Evolutionary conservation across 495 filamentous ascomycete genomes (phyloP), one percentile per base, ranked within the genome.

Genomic region (Penicillium samsonianum): DNA sequence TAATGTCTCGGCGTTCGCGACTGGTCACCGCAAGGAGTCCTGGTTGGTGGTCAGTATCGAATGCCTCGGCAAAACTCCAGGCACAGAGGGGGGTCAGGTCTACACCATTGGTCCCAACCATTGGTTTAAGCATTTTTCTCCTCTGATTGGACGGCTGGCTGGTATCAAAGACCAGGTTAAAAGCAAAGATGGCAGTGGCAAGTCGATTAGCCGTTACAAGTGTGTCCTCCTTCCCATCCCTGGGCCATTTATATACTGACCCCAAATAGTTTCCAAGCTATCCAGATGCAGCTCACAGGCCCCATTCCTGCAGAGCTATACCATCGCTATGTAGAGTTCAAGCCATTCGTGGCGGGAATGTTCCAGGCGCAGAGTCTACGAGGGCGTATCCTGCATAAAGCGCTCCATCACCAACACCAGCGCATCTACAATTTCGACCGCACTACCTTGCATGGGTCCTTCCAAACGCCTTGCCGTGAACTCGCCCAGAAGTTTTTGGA

Each of bases 271-370:
- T 98, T 98, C 74, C 91, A 96, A 81, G 91, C 93, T 37, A 94
- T 92, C 68, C 87, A 96, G 60, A 85, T 98, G 44, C 93, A 97
- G 59, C 81, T 98, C 28, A 76, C 80, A 22, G 93, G 93, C 0
- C 93, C 93, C 0, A 87, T 92, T 0, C 92, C 93, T 0, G 67
- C 80, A 3, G 74, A 82, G 45, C 78, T 98, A 25, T 95, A 95
- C 67, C 91, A 96, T 67, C 86, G 90, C 57, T 98, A 87, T 72
- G 91, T 97, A 44, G 92, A 94, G 67, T 96, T 97, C 70, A 87
- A 83, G 43, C 92, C 93, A 19, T 90, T 96, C 63, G 88, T 98
- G 37, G 90, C 90, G 19, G 83, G 85, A 35, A 94, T 96, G 86
- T 98, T 97, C 72, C 87, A 85, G 19, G 80, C 84, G 9, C 78